These are phyloP conservation scores for Pythium brassicae DNA, from an alignment of 352 stramenopile species.

Conservation along the genomic window DNA sequence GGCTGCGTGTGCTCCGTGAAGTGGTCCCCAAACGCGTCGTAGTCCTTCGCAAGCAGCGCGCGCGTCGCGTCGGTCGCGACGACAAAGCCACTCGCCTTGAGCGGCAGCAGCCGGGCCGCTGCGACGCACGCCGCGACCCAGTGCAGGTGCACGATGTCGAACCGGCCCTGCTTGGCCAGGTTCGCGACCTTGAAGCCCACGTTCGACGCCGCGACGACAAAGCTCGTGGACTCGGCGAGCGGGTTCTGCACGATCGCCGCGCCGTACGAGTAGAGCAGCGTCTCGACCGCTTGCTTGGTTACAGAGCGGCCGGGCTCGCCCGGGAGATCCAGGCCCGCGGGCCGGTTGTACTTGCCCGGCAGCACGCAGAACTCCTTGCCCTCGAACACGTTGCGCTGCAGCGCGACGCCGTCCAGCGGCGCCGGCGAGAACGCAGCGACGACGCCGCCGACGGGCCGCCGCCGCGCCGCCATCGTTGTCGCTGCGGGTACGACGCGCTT, in stretches of 20 bases:
- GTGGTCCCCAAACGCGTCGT: constrained; percentile 70
- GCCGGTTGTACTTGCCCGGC: constrained; percentile 59
- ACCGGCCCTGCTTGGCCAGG: constrained; percentile 74
- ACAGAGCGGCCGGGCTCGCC: constrained; percentile 21
- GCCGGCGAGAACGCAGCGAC: constrained; percentile 58
- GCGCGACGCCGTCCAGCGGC: constrained; percentile 48
- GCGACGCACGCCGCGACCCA: constrained; percentile 56
- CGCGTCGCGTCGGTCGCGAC: constrained; percentile 61
- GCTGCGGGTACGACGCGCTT: constrained; percentile 48
- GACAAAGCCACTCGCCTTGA: constrained; percentile 63
- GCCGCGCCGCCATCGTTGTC: constrained; percentile 11
- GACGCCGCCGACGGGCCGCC: constrained; percentile 25
- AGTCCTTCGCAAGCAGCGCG: constrained; percentile 55
- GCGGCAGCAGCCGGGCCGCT: constrained; percentile 22
- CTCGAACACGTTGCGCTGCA: constrained; percentile 60
- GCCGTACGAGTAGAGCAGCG: constrained; percentile 64
- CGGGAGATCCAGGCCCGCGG: constrained; percentile 20
- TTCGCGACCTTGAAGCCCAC: constrained; percentile 76
- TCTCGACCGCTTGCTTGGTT: constrained; percentile 77
- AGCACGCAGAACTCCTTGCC: constrained; percentile 75
- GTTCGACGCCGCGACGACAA: constrained; percentile 56
- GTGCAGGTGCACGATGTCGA: constrained; percentile 63
- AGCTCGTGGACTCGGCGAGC: constrained; percentile 55
- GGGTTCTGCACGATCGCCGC: constrained; percentile 75
- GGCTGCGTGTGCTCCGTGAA: constrained; percentile 52